Base-by-base conservation (phyloP, 805 yeast species). In the Yarrowia alimentaria region DNA sequence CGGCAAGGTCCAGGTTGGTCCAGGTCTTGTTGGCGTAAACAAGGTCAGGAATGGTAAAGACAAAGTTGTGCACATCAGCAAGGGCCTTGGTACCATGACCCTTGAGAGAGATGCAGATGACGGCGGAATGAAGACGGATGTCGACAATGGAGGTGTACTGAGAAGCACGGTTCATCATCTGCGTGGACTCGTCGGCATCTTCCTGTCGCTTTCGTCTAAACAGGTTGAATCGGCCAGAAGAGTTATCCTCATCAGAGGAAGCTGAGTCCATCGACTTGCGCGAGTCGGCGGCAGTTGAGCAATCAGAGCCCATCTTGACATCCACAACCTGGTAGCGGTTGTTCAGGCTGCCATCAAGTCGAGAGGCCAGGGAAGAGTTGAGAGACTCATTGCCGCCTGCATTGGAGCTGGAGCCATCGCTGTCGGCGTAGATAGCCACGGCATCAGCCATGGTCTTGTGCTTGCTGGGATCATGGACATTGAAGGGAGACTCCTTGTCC, bases 151-250 rank as follows among this genome's bases (percentile, higher is more conserved):
- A 82, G 64, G 85, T 72, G 61, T 78, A 86, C 53, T 77, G 78
- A 20, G 85, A 77, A 0, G 97, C 87, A 40, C 97, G 70, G 35
- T 72, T 67, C 5, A 88, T 67, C 96, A 91, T 88, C 56, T 78
- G 75, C 19, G 78, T 70, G 16, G 78, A 63, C 30, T 74, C 79
- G 8, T 63, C 66, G 13, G 55, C 56, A 10, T 50, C 49, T 8
- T 48, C 50, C 22, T 43, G 37, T 6, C 45, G 47, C 20, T 30
- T 34, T 1, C 52, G 32, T 16, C 52, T 30, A 29, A 49, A 49
- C 11, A 49, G 18, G 29, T 40, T 49, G 33, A 40, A 40, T 3
- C 33, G 33, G 13, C 38, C 42, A 24, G 33, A 24, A 14, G 30
- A 19, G 24, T 47, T 43, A 34, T 47, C 51, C 31, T 47, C 51